Evolutionary conservation across 2,329 filamentous ascomycete species (phyloP), one percentile per base, ranked within the genome.

Genomic region (Macrophomina tecta): DNA sequence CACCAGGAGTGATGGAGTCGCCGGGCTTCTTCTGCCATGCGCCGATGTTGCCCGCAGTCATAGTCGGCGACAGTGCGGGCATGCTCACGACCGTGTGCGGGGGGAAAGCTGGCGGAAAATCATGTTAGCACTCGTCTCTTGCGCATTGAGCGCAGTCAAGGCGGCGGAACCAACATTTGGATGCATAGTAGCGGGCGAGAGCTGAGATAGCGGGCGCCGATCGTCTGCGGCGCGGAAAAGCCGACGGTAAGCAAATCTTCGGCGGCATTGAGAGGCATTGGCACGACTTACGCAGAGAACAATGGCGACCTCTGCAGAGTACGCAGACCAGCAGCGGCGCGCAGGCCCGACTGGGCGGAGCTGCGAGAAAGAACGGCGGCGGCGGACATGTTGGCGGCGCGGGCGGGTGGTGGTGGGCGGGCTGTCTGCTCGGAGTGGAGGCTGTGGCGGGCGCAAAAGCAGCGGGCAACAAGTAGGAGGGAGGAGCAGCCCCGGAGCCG

Each of bases 11-110:
- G 80, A 99, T 90, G 70, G 85, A 77, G 81, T 99, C 95, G 78
- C 95, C 95, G 72, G 89, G 86, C 85, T 97, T 96, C 88, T 98
- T 99, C 85, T 98, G 93, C 95, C 95, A 99, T 71, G 89, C 85
- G 75, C 95, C 96, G 81, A 99, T 97, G 85, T 97, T 97, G 79
- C 95, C 95, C 69, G 92, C 86, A 70, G 92, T 94, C 95, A 99
- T 99, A 74, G 95, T 99, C 65, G 95, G 95, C 70, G 95, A 99
- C 76, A 99, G 87, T 68, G 95, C 95, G 72, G 95, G 95, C 95
- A 99, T 99, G 86, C 89, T 95, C 84, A 99, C 90, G 81, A 99
- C 85, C 73, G 91, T 94, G 84, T 99, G 95, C 73, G 93, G 89
- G 72, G 95, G 96, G 85, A 92, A 98, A 60, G 94, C 96, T 95